These are phyloP conservation scores for Camellia lanceoleosa DNA, from an alignment of 148 eudicot genomes.

Conservation along the genomic window DNA sequence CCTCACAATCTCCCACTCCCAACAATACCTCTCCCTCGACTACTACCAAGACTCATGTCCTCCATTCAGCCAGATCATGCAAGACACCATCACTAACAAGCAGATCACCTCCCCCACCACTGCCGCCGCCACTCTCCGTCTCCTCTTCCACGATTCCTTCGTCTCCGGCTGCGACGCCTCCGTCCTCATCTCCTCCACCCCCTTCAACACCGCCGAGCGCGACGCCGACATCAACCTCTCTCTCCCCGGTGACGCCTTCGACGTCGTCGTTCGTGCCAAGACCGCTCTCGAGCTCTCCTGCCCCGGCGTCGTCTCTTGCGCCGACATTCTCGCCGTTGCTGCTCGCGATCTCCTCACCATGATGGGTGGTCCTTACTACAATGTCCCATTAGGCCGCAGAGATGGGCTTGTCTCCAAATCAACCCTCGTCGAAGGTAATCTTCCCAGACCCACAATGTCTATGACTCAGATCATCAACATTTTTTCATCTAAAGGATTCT, in stretches of 20 bases:
- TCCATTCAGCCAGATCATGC: slow-evolving; percentile 32
- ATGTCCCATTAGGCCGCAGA: slow-evolving; percentile 27
- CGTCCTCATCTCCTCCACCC: slow-evolving; percentile 40
- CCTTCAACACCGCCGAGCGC: slow-evolving; percentile 44
- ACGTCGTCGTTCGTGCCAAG: slow-evolving; percentile 46
- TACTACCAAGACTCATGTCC: slow-evolving; percentile 48
- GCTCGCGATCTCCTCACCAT: slow-evolving; percentile 43
- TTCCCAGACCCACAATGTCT: slow-evolving; percentile 28
- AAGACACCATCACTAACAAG: slow-evolving; percentile 45
- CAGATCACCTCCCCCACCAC: slow-evolving; percentile 49
- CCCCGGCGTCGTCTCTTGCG: slow-evolving; percentile 47
- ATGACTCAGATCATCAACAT: slow-evolving; percentile 22
- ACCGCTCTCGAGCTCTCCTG: slow-evolving; percentile 52
- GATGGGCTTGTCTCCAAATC: slow-evolving; percentile 20
- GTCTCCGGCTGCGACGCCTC: slow-evolving; percentile 57
- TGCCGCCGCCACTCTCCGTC: slow-evolving; percentile 51
- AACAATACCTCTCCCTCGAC: slow-evolving; percentile 15
- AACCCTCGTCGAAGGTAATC: slow-evolving; percentile 18
- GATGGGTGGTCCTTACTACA: slow-evolving; percentile 49
- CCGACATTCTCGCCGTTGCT: slow-evolving; percentile 53
- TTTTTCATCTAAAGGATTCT: slow-evolving; percentile 27
- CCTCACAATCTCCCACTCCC: slow-evolving; percentile 15
- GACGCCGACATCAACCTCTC: slow-evolving; percentile 62
- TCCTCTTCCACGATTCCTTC: slow-evolving; percentile 55
- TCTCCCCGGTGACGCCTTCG: slow-evolving; percentile 64